A percentile compares a stretch with the other conserved stretches of the same genome.
These are phyloP conservation scores for Paratrimastix pyriformis DNA, from an alignment of 78 protist species.

Conservation along the genomic window DNA sequence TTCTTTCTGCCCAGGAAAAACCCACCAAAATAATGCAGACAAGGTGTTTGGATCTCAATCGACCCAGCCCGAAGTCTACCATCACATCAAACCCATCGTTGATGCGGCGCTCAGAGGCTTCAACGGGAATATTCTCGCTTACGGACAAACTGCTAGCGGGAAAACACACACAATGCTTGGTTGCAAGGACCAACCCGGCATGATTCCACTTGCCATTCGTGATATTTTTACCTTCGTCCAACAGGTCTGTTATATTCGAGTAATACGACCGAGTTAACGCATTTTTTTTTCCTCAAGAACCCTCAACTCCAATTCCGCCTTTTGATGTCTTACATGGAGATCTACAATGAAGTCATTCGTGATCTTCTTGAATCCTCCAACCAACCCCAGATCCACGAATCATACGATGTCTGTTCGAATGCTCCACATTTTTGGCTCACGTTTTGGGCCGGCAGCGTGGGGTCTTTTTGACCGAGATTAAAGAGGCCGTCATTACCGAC, in stretches of 20 bases:
- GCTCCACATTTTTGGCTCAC: no score
- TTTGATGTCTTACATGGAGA: conserved; percentile 61
- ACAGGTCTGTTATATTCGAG: not conserved
- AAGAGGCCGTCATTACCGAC: not conserved
- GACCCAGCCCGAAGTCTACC: no score
- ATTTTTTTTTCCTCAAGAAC: not conserved
- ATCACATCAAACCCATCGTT: no score
- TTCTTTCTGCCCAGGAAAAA: no score
- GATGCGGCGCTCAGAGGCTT: no score
- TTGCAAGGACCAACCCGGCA: conserved; percentile 38
- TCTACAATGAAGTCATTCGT: conserved; percentile 59
- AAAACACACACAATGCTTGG: conserved; percentile 70
- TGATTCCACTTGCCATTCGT: conserved; percentile 43
- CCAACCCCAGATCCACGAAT: not conserved
- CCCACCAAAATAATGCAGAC: no score
- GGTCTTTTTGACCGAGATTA: not conserved
- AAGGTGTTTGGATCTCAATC: no score
- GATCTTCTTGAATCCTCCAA: conserved; percentile 43
- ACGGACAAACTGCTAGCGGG: conserved; percentile 57
- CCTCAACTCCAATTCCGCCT: conserved; percentile 40
- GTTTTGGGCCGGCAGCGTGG: no score
- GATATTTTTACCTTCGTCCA: conserved; percentile 30
- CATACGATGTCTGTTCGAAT: not conserved
- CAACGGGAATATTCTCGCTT: no score
- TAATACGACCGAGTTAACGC: not conserved